Evolutionary conservation across 169 alveolate genomes (phyloP).

Genomic region (Besnoitia besnoiti): DNA sequence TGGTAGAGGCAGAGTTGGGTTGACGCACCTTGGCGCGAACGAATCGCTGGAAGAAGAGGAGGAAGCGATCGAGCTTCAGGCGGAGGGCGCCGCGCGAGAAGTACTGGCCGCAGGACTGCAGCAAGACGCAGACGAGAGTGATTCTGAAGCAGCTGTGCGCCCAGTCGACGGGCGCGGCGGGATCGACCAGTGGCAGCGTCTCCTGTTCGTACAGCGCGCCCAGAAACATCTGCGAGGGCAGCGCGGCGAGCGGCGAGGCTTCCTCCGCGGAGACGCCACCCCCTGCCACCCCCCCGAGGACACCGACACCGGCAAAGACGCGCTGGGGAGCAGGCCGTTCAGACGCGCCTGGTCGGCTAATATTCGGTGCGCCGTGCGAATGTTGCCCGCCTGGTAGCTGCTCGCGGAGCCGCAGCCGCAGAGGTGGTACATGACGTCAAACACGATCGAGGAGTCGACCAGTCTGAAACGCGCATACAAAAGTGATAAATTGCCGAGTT

Average conservation of each 20-base stretch:
- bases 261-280: background rate
- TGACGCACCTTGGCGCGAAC: slow-evolving; percentile 2
- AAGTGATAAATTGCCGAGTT: background rate
- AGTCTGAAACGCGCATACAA: background rate
- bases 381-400: slow-evolving; percentile 23
- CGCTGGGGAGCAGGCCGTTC: background rate
- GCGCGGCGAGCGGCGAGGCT: background rate
- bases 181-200: background rate
- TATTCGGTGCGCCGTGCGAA: slow-evolving; percentile 34
- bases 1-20: no score
- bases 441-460: slow-evolving; percentile 48
- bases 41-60: slow-evolving; percentile 56
- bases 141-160: slow-evolving; percentile 29
- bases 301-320: background rate
- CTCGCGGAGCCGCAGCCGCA: slow-evolving; percentile 51
- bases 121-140: slow-evolving; percentile 31
- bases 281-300: background rate
- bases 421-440: slow-evolving; percentile 52
- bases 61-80: slow-evolving; percentile 55
- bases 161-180: slow-evolving; percentile 49
- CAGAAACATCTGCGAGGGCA: background rate
- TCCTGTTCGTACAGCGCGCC: background rate
- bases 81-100: slow-evolving; percentile 23
- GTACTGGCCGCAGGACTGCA: slow-evolving; percentile 54
- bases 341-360: background rate